phyloP scores from a whole-genome alignment of 441 rosid genomes.

The Eutrema salsugineum region DNA sequence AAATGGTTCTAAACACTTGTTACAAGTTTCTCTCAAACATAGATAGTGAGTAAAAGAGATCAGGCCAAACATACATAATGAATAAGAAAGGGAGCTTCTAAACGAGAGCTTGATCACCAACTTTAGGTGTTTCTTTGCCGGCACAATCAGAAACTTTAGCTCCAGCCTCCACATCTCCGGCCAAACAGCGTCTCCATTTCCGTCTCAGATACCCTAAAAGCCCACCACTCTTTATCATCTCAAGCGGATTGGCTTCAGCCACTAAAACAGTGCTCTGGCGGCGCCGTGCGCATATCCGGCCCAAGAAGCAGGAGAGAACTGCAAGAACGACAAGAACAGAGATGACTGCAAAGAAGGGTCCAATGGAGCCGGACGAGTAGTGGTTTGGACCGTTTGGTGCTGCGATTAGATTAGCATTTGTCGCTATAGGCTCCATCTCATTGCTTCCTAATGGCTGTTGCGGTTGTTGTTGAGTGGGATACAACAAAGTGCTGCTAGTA shows the following conservation, averaged over 20 bases:
- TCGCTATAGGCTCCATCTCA: slow-evolving; percentile 21
- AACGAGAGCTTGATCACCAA: neutral
- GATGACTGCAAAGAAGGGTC: slow-evolving; percentile 67
- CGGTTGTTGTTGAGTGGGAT: slow-evolving; percentile 27
- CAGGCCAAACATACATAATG: too few relatives aligned
- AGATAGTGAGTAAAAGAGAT: neutral
- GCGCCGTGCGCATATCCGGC: slow-evolving; percentile 39
- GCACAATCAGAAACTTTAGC: slow-evolving; percentile 42
- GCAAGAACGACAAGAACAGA: slow-evolving; percentile 54
- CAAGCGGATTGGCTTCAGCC: slow-evolving; percentile 31
- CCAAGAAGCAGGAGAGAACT: slow-evolving; percentile 55
- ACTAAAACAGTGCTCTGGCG: neutral
- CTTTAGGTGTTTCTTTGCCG: slow-evolving; percentile 14
- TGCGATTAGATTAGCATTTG: slow-evolving; percentile 20
- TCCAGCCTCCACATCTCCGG: slow-evolving; percentile 51
- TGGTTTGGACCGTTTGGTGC: slow-evolving; percentile 23
- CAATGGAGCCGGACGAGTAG: slow-evolving; percentile 55
- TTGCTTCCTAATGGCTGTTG: slow-evolving; percentile 36
- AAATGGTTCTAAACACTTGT: neutral
- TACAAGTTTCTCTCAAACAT: neutral
- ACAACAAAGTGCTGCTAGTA: slow-evolving; percentile 23
- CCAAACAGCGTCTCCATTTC: slow-evolving; percentile 32
- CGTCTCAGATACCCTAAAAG: slow-evolving; percentile 41
- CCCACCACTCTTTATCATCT: slow-evolving; percentile 37
- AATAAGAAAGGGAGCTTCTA: slow-evolving; percentile 12